Percentiles rank a stretch among this genome's conserved stretches.
Conservation (phyloP, 2,329 filamentous ascomycete species). For the Talaromyces sp. region DNA sequence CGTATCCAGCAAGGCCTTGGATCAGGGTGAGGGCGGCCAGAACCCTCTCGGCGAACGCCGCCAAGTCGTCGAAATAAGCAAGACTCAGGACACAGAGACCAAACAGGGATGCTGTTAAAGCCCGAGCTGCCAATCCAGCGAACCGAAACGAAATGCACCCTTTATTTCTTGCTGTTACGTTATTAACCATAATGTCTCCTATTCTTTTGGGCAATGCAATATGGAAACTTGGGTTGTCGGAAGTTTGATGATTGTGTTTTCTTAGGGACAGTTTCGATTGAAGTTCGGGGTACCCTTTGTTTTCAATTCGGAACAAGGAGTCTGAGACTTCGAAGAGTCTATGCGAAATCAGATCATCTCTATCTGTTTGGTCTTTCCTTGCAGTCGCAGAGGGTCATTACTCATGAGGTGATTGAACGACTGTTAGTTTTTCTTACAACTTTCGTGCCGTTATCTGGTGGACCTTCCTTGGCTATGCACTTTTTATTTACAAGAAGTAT, state of each 20-base stretch:
- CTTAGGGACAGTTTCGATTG: background rate
- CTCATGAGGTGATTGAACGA: background rate
- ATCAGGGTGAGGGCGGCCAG: constrained; percentile 78
- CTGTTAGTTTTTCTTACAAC: background rate
- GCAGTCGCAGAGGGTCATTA: background rate
- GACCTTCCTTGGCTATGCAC: background rate
- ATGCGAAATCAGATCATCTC: background rate
- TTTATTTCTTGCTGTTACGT: constrained; percentile 29
- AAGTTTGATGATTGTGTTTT: background rate
- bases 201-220: constrained; percentile 32
- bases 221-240: constrained; percentile 6
- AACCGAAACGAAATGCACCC: constrained; percentile 24
- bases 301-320: background rate
- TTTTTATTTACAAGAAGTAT: background rate
- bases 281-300: background rate
- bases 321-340: background rate
- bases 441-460: background rate
- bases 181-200: constrained; percentile 36
- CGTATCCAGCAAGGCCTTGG: constrained; percentile 94
- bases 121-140: background rate
- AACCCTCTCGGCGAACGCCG: constrained; percentile 75
- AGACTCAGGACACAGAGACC: constrained; percentile 72
- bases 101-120: constrained; percentile 55
- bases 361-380: background rate
- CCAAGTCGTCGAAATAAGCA: constrained; percentile 78